Percentiles rank a stretch among this genome's conserved stretches.
phyloP scores from a whole-genome alignment of 495 filamentous ascomycete species.

The Hyaloscypha variabilis region DNA sequence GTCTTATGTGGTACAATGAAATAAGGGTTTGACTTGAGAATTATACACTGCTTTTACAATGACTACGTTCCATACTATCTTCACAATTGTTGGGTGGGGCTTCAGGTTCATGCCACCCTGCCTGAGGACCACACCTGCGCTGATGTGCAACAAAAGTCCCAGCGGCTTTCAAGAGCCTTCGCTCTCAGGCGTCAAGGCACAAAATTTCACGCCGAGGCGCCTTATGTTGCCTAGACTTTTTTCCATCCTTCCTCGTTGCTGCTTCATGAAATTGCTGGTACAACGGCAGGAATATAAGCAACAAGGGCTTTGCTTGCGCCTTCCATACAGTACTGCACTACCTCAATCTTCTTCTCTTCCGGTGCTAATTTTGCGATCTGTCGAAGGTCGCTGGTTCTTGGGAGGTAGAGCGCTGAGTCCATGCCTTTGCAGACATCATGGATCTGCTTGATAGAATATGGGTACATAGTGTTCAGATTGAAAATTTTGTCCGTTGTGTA shows the following conservation, averaged over 20 bases:
- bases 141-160: conserved; percentile 28
- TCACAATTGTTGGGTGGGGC: conserved; percentile 9
- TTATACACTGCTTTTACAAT: not conserved
- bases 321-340: conserved; percentile 89
- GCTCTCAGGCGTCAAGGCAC: conserved; percentile 27
- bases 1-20: not conserved
- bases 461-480: conserved; percentile 83
- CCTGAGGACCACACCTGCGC: conserved; percentile 15
- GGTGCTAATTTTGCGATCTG: conserved; percentile 70
- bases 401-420: conserved; percentile 75
- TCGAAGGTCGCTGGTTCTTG: conserved; percentile 81
- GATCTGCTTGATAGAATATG: conserved; percentile 71
- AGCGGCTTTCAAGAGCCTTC: not conserved
- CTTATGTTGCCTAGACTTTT: not conserved
- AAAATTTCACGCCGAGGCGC: not conserved
- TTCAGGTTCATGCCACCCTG: conserved; percentile 17
- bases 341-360: conserved; percentile 57
- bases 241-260: not conserved
- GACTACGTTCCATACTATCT: conserved; percentile 7
- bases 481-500: conserved; percentile 81
- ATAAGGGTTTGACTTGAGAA: not conserved
- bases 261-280: conserved; percentile 1
- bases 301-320: conserved; percentile 82
- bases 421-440: conserved; percentile 58
- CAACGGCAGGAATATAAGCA: conserved; percentile 47